These are phyloP conservation scores for Podospora pseudoanserina DNA, from an alignment of 495 filamentous ascomycete genomes.

Conservation along the genomic window DNA sequence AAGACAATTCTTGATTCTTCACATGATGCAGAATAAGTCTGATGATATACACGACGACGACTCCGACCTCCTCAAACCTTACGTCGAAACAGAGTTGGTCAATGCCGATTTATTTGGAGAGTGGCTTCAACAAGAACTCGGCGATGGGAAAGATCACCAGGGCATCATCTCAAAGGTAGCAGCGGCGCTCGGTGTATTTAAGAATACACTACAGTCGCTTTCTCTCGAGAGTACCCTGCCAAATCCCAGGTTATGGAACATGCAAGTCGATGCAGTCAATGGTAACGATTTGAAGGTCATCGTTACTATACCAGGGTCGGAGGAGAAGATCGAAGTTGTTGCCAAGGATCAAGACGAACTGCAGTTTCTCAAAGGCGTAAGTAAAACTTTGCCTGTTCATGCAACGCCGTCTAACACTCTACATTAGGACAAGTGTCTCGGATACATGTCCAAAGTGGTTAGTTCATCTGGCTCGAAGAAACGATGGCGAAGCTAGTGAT, in stretches of 20 bases:
- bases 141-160: conserved; percentile 5
- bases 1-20: neutral
- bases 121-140: conserved; percentile 14
- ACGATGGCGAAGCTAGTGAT: neutral
- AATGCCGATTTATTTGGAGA: conserved; percentile 13
- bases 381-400: conserved; percentile 5
- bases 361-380: conserved; percentile 14
- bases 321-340: conserved; percentile 2
- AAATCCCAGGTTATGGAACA: neutral
- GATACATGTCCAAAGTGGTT: conserved; percentile 22
- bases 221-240: neutral
- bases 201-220: neutral
- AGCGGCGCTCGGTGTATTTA: conserved; percentile 3
- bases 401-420: neutral
- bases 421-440: conserved; percentile 20
- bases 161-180: conserved; percentile 8
- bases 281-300: neutral
- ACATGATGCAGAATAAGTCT: neutral
- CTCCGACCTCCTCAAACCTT: neutral
- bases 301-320: conserved; percentile 4
- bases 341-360: conserved; percentile 14
- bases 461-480: neutral
- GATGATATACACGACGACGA: neutral
- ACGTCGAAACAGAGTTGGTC: conserved; percentile 12
- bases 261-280: neutral